phyloP scores from a whole-genome alignment of 352 stramenopile genomes.

The Aphanomyces astaci region DNA sequence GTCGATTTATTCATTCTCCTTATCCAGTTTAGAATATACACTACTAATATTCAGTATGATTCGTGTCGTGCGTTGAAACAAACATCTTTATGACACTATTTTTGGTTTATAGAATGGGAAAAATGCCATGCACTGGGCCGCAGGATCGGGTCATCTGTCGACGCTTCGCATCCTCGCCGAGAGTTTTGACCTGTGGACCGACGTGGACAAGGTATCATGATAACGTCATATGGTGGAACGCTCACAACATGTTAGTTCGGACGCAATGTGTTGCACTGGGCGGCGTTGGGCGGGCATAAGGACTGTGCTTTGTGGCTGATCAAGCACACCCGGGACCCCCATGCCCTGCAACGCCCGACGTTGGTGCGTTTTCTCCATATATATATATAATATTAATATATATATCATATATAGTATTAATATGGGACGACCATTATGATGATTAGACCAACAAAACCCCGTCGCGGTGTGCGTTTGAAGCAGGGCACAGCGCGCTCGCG shows the following conservation, averaged over 20 bases:
- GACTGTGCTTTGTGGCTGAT: constrained; percentile 80
- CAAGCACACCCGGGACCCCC: constrained; percentile 53
- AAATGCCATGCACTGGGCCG: constrained; percentile 82
- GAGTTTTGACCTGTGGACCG: constrained; percentile 51
- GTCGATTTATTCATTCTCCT: too few relatives aligned
- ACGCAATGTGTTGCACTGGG: constrained; percentile 73
- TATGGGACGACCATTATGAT: too few relatives aligned
- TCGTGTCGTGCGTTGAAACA: too few relatives aligned
- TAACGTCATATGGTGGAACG: too few relatives aligned
- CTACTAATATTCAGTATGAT: too few relatives aligned
- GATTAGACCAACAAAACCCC: constrained; percentile 83
- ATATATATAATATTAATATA: too few relatives aligned
- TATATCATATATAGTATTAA: too few relatives aligned
- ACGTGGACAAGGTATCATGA: constrained; percentile 24
- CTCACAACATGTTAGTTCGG: constrained; percentile 58
- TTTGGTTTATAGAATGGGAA: constrained; percentile 78
- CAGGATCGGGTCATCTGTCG: constrained; percentile 63
- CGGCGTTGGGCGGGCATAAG: constrained; percentile 68
- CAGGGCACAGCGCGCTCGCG: constrained; percentile 66
- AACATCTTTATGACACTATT: background rate
- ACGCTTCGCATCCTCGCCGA: constrained; percentile 75
- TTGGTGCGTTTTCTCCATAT: constrained; percentile 36
- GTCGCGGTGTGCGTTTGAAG: constrained; percentile 80
- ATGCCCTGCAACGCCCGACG: constrained; percentile 62
- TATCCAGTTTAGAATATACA: too few relatives aligned